Conservation (phyloP, 78 protist genomes). For the Capsaspora owczarzaki region DNA sequence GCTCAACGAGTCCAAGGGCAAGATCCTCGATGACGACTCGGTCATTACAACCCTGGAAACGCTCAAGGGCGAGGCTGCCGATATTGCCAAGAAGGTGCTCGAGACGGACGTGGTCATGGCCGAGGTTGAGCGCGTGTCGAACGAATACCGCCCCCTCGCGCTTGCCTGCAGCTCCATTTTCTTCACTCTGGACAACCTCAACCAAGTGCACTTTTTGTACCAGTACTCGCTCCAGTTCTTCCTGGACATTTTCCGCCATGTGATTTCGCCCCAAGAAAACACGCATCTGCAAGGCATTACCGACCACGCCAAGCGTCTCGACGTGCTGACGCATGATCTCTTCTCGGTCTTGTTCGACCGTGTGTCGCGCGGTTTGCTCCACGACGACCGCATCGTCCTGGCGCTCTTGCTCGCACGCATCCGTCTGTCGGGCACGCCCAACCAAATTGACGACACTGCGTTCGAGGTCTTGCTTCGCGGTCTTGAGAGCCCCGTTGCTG, state of each 20-base stretch:
- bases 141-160: slow-evolving; percentile 61
- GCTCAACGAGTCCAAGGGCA: slow-evolving; percentile 28
- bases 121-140: slow-evolving; percentile 35
- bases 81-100: slow-evolving; percentile 30
- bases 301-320: slow-evolving; percentile 61
- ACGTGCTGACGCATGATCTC: slow-evolving; percentile 34
- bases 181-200: slow-evolving; percentile 58
- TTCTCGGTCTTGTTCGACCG: slow-evolving; percentile 23
- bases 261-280: slow-evolving; percentile 31
- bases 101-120: slow-evolving; percentile 44
- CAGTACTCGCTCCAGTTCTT: slow-evolving; percentile 56
- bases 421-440: slow-evolving; percentile 20
- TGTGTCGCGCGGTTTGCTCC: slow-evolving; percentile 57
- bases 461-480: slow-evolving; percentile 45
- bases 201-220: slow-evolving; percentile 58
- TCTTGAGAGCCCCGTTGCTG: slow-evolving; percentile 15
- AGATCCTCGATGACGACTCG: slow-evolving; percentile 69
- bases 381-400: slow-evolving; percentile 66
- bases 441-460: slow-evolving; percentile 38
- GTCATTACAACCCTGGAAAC: slow-evolving; percentile 65
- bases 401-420: slow-evolving; percentile 79
- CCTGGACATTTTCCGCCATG: slow-evolving; percentile 31
- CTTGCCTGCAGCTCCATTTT: slow-evolving; percentile 63
- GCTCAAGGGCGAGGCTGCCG: slow-evolving; percentile 41
- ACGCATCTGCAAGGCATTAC: slow-evolving; percentile 20